phyloP scores from a whole-genome alignment of 106 monocot species.

The Acorus gramineus region DNA sequence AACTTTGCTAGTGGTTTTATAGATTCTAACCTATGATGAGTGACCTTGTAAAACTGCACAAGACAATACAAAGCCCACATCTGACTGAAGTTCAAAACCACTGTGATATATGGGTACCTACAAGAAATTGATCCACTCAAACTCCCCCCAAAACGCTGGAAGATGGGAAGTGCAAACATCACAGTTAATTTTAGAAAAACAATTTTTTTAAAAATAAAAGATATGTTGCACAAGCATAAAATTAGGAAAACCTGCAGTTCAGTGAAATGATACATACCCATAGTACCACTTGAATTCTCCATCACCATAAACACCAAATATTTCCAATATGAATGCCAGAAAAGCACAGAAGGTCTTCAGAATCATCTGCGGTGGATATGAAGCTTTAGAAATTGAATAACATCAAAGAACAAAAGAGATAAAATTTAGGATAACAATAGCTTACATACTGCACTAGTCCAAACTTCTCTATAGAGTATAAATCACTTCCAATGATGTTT shows the following conservation, averaged over 20 bases:
- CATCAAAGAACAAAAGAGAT: background rate
- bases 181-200: background rate
- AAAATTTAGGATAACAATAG: background rate
- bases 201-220: no score
- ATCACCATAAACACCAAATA: conserved; percentile 77
- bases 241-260: no score
- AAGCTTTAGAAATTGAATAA: background rate
- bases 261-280: conserved; percentile 34
- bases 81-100: conserved; percentile 80
- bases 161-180: background rate
- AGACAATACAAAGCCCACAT: conserved; percentile 91
- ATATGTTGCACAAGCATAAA: no score
- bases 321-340: conserved; percentile 58
- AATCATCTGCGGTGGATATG: conserved; percentile 43
- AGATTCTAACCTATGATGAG: conserved; percentile 40
- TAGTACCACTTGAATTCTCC: conserved; percentile 88
- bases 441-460: conserved; percentile 83
- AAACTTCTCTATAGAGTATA: conserved; percentile 60
- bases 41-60: conserved; percentile 81
- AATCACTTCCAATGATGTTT: conserved; percentile 41
- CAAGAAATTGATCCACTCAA: background rate
- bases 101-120: conserved; percentile 82
- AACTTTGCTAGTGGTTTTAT: conserved; percentile 81
- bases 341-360: conserved; percentile 75
- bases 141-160: background rate